Conservation (phyloP, 106 monocot genomes). For the Narthecium ossifragum region DNA sequence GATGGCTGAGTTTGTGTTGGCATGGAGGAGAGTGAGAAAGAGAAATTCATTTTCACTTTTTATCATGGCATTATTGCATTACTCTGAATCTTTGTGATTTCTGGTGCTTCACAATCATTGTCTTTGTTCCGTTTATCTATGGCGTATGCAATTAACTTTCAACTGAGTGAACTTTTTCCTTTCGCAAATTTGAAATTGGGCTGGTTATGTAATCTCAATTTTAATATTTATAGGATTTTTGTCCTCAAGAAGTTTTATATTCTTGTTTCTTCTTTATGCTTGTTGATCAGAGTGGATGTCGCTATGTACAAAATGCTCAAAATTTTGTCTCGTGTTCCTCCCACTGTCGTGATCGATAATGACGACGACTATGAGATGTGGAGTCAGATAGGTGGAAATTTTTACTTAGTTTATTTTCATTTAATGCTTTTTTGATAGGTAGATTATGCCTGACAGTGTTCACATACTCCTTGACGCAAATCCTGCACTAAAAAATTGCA, state of each 20-base stretch:
- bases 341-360: constrained; percentile 26
- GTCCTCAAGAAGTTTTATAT: neutral
- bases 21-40: no score
- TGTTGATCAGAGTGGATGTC: constrained; percentile 18
- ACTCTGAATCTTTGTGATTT: neutral
- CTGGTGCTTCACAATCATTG: neutral
- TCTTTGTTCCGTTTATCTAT: neutral
- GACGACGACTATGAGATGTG: constrained; percentile 55
- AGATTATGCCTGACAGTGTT: no score
- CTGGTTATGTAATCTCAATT: no score
- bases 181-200: no score
- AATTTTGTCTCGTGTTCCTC: constrained; percentile 48
- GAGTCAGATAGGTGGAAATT: constrained; percentile 45
- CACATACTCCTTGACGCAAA: no score
- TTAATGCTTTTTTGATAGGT: no score
- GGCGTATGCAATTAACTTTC: no score
- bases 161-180: no score
- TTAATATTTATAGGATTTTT: no score
- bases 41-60: constrained; percentile 6
- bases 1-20: no score
- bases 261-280: neutral
- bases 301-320: constrained; percentile 30
- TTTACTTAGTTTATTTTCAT: neutral
- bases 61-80: neutral
- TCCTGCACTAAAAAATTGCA: no score